Base-by-base conservation (phyloP, 2,329 filamentous ascomycete genomes). In the Alternaria sp. region DNA sequence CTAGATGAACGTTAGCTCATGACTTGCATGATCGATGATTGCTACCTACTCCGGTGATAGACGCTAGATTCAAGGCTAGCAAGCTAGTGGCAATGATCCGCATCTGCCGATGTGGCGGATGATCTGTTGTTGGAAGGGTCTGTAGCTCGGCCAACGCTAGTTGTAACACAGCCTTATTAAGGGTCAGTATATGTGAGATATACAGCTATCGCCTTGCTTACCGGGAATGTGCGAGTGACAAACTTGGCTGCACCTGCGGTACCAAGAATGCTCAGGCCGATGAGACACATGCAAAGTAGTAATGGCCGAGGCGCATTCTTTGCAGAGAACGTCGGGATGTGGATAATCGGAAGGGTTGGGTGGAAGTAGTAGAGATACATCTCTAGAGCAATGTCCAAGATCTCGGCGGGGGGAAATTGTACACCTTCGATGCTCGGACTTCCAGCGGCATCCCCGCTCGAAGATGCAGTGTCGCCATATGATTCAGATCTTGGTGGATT, bases 331-430 rank as follows among this genome's bases (percentile, higher is more conserved):
- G 85, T 85, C 2, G 85, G 84, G 13, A 85, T 78, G 68, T 87
- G 85, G 7, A 87, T 82, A 63, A 86, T 85, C 1, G 84, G 84
- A 36, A 86, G 79, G 4, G 85, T 81, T 1, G 84, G 83, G 58
- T 86, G 84, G 61, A 86, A 86, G 36, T 84, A 83, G 51, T 84
- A 83, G 62, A 86, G 84, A 67, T 85, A 86, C 57, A 86, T 80
- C 68, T 86, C 85, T 19, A 87, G 70, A 9, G 84, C 83, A 71
- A 86, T 86, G 61, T 86, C 85, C 11, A 87, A 74, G 8, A 86
- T 83, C 66, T 86, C 85, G 5, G 84, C 82, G 3, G 84, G 84
- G 36, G 85, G 69, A 80, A 86, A 71, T 66, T 78, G 62, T 70
- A 78, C 40, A 69, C 74, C 68, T 49, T 77, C 69, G 45, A 72